Base-by-base conservation (phyloP, 208 protist genomes). In the Herpetomonas samuelpessoai region DNA sequence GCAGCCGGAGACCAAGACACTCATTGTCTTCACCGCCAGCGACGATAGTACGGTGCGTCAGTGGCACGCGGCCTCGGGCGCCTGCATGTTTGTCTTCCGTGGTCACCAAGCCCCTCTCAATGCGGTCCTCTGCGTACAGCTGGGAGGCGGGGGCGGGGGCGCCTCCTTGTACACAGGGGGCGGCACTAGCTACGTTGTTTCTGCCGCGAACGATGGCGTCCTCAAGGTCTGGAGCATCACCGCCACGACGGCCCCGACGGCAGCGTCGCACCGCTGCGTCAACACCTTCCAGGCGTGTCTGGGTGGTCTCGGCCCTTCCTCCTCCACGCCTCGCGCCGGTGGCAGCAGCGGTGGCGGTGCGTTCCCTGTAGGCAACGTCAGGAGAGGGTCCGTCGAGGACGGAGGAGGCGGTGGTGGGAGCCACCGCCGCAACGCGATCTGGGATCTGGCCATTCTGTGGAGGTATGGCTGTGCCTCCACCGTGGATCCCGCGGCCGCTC, bases 1-100 rank as follows among this genome's bases (percentile, higher is more conserved):
- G 25, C 12, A 35, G 44, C 46, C 67, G 18, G 68, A 50, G 35
- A 48, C 53, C 48, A 28, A 49, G 16, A 41, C n/a, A 7, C 50
- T 62, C 24, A 14, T 53, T 14, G 61, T 72, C 48, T 81, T 85
- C 50, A 74, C 71, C 27, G 74, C 74, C 47, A 76, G 75, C 59
- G 79, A 82, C 51, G 79, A 86, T 57, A 44, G 71, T 41, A 80
- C 68, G 14, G 72, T 86, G 57, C 73, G 72, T 35, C 76, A 81
- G 72, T 86, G 79, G 79, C 65, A 62, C 25, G 65, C 62, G 0
- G 48, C 49, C 14, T 70, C 63, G 4, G 64, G 64, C 1, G 64
- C 51, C n/a, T 86, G 79, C 55, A 30, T 86, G 60, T 66, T 74
- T 63, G 57, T 74, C 48, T 82, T 71, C 59, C 38, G 30, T 10